These are phyloP conservation scores for Chrysanthemum lavandulifolium DNA, from an alignment of 129 eudicot species.

Conservation along the genomic window DNA sequence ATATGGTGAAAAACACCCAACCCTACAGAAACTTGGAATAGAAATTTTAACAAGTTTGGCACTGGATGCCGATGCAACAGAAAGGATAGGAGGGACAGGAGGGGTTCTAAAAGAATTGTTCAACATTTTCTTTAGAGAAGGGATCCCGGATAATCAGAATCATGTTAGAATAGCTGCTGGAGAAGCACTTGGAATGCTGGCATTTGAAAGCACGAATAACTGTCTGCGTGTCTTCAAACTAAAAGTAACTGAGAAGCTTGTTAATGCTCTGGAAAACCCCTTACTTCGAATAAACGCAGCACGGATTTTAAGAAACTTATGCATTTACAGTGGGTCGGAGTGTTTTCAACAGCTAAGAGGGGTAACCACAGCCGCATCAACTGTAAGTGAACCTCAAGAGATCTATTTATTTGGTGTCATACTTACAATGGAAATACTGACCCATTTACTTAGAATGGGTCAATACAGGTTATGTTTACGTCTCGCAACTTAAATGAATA, in stretches of 20 bases:
- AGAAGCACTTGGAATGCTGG: slow-evolving; percentile 88
- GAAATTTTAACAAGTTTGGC: slow-evolving; percentile 76
- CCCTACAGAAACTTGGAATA: slow-evolving; percentile 66
- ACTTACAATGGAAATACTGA: no score
- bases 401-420: neutral
- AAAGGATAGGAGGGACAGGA: slow-evolving; percentile 86
- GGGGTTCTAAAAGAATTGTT: slow-evolving; percentile 72
- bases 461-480: no score
- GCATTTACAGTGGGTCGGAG: slow-evolving; percentile 64
- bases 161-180: slow-evolving; percentile 78
- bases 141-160: slow-evolving; percentile 23
- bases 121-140: slow-evolving; percentile 57
- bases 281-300: slow-evolving; percentile 65
- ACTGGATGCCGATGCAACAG: slow-evolving; percentile 78
- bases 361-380: slow-evolving; percentile 56
- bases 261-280: slow-evolving; percentile 55
- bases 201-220: slow-evolving; percentile 55
- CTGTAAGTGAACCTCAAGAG: slow-evolving; percentile 42
- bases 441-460: neutral
- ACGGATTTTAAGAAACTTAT: slow-evolving; percentile 59
- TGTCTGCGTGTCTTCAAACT: slow-evolving; percentile 54
- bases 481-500: no score
- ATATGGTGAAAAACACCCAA: slow-evolving; percentile 63
- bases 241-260: slow-evolving; percentile 43
- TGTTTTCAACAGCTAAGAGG: slow-evolving; percentile 50